Evolutionary conservation across 305 asterid genomes (phyloP).

Genomic region (Solanum hybrid): DNA sequence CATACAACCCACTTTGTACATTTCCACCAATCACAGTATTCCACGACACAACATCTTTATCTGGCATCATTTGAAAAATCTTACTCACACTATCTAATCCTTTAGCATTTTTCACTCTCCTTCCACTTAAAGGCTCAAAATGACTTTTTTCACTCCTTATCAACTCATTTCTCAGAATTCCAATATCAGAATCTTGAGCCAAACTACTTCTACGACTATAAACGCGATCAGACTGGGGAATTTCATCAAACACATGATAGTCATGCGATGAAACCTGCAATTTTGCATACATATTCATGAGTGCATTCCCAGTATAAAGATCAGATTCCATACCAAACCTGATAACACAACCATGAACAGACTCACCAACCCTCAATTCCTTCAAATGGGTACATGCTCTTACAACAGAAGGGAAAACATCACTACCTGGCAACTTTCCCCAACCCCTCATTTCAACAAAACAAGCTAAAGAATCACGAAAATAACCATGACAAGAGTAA

Average conservation of each 20-base stretch:
- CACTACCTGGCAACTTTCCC: conserved; percentile 53
- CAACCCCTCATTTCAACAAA: conserved; percentile 57
- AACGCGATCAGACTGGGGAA: conserved; percentile 15
- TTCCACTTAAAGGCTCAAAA: not conserved
- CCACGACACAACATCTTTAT: conserved; percentile 79
- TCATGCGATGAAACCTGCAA: conserved; percentile 26
- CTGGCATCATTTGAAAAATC: conserved; percentile 67
- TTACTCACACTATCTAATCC: conserved; percentile 39
- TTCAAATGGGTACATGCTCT: conserved; percentile 56
- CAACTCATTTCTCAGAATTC: conserved; percentile 3
- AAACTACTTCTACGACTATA: not conserved
- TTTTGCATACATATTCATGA: conserved; percentile 79
- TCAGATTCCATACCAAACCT: conserved; percentile 59
- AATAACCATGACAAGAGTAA: conserved; percentile 45
- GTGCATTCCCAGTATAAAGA: conserved; percentile 72
- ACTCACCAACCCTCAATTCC: conserved; percentile 58
- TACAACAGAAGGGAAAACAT: conserved; percentile 71
- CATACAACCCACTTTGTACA: conserved; percentile 40
- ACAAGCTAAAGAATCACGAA: conserved; percentile 34
- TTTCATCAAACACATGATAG: conserved; percentile 30
- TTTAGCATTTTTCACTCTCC: conserved; percentile 21
- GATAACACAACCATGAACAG: conserved; percentile 60
- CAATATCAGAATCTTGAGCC: not conserved
- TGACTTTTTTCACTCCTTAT: conserved; percentile 1
- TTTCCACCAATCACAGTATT: conserved; percentile 68